Evolutionary conservation across 2,329 filamentous ascomycete genomes (phyloP), one percentile per base, ranked within the genome.

Genomic region (Mycocentrospora acerina): DNA sequence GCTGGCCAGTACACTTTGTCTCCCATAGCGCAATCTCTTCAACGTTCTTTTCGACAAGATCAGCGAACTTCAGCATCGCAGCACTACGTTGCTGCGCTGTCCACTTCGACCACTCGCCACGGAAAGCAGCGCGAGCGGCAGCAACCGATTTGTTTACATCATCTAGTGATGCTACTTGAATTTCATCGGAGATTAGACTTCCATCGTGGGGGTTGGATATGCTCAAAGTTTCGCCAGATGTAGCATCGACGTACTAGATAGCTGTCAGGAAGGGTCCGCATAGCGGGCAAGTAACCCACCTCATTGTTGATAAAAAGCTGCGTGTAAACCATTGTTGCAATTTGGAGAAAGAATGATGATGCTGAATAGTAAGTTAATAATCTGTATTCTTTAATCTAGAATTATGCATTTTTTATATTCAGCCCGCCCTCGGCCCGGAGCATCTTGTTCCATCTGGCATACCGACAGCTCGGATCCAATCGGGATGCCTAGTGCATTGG

Each of bases 21-120:
- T 54, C 46, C 45, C 42, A 48, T 1, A 29, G 84, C 7, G 87
- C 86, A 47, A 91, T 71, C 15, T 86, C 78, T 63, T 90, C 86
- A 83, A 85, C 89, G 29, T 59, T 46, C 3, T 42, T 30, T 2
- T 50, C 9, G 11, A 57, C 45, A 10, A 57, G 33, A 10, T 59
- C 46, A 22, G 73, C 74, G n/a, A 78, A 60, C 40, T 70, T 72
- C 40, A 68, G 46, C 49, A 78, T 52, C 8, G 71, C 67, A 16
- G 63, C 61, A 22, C 66, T 61, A 26, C 74, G 69, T 19, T 66
- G 53, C 9, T 49, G 48, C 4, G 67, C 60, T 0, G 62, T 51
- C 1, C 72, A 57, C 22, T 63, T 65, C 32, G 57, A 64, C 58
- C 58, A 62, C 42, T 50, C 44, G 29, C 35, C 48, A 28, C 57